Evolutionary conservation across 352 stramenopile species (phyloP), one percentile per base, ranked within the genome.

Genomic region (Phytopythium helicoides): DNA sequence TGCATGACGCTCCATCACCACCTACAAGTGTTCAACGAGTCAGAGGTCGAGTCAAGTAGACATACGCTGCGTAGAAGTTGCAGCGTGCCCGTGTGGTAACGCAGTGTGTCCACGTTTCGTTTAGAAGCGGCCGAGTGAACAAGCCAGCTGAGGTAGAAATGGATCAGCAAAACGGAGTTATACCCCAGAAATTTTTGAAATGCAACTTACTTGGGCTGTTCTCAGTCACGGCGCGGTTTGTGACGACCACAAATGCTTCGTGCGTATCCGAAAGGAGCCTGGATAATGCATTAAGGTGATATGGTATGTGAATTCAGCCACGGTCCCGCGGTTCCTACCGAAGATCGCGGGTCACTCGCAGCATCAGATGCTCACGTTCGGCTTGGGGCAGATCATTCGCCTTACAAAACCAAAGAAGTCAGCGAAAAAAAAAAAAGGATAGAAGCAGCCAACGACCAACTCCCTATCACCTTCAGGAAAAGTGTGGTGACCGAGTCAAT

Each of bases 401-500:
- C 74, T 86, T 9, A 6, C 21, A 47, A 26, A 19, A 25, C 1
- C 21, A n/a, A 21, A 39, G 6, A 60, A 14, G 3, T 23, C 9
- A 59, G 21, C 54, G 3, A 8, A 25, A 4, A 42, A 22, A 37
- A 15, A 39, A 26, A 36, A 28, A 42, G 7, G 35, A 35, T 52
- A 38, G 28, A 47, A 21, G 14, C 18, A 46, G 35, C 11, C 22
- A 19, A 37, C 22, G 31, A 50, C n/a, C 41, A 34, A 25, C 3
- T 38, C 10, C 11, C 10, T 35, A 22, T 22, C 39, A 89, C 79
- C 58, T 91, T 86, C 4, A 77, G 39, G 22, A 87, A 76, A 6
- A 89, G 53, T 23, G 77, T 69, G 9, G 79, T 69, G 1, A 89
- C 50, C n/a, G 81, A 92, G 65, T 94, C 84, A 46, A 92, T 60